A percentile compares a stretch with the other conserved stretches of the same genome.
Conservation (phyloP, 1,139 yeast species). For the Lodderomyces margitis region DNA sequence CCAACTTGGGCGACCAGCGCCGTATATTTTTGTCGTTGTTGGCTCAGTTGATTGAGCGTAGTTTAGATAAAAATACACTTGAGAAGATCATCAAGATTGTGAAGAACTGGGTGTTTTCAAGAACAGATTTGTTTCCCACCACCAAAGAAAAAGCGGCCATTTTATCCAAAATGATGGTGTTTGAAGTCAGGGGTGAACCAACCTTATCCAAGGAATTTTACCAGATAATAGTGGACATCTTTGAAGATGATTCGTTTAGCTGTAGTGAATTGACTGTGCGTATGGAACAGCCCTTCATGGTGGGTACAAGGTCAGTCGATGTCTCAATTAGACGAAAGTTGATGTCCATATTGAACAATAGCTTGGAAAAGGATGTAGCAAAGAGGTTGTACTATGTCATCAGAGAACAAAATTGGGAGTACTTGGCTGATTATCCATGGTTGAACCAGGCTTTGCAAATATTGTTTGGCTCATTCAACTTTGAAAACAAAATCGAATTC, state of each 20-base stretch:
- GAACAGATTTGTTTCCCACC: slow-evolving; percentile 85
- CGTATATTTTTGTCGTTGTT: slow-evolving; percentile 80
- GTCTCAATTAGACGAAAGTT: slow-evolving; percentile 72
- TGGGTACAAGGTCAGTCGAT: slow-evolving; percentile 85
- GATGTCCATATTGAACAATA: slow-evolving; percentile 75
- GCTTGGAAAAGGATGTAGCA: slow-evolving; percentile 75
- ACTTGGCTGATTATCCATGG: slow-evolving; percentile 91
- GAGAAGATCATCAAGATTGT: slow-evolving; percentile 77
- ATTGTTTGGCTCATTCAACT: slow-evolving; percentile 73
- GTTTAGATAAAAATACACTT: slow-evolving; percentile 73
- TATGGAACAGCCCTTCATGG: slow-evolving; percentile 95
- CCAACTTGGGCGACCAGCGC: slow-evolving; percentile 88
- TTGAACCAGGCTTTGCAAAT: slow-evolving; percentile 89
- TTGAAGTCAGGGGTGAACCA: slow-evolving; percentile 83
- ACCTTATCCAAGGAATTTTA: slow-evolving; percentile 79
- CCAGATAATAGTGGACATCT: slow-evolving; percentile 82
- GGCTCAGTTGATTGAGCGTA: slow-evolving; percentile 88
- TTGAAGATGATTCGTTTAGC: slow-evolving; percentile 75
- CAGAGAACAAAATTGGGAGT: slow-evolving; percentile 96
- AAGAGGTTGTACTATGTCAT: slow-evolving; percentile 82
- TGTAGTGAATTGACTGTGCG: slow-evolving; percentile 91
- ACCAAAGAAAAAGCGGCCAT: slow-evolving; percentile 96
- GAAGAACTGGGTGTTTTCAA: slow-evolving; percentile 85
- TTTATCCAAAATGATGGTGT: slow-evolving; percentile 88
- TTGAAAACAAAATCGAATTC: slow-evolving; percentile 45